Percentiles rank a stretch among this genome's conserved stretches.
These are phyloP conservation scores for Penicillium soppii DNA, from an alignment of 495 filamentous ascomycete genomes.

Conservation along the genomic window DNA sequence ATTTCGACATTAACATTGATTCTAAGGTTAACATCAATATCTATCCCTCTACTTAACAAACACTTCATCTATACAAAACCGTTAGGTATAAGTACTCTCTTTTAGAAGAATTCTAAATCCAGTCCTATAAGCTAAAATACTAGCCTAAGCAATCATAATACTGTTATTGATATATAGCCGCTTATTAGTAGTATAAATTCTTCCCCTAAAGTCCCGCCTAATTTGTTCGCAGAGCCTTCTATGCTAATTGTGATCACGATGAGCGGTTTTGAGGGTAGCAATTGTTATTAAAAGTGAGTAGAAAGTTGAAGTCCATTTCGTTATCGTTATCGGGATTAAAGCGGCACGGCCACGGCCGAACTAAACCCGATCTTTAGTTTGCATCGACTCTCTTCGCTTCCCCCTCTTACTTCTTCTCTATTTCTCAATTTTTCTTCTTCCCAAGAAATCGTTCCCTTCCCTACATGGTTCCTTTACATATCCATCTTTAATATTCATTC, in stretches of 20 bases:
- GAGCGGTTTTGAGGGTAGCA: slow-evolving; percentile 2
- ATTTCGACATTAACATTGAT: too few species aligned
- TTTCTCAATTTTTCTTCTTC: slow-evolving; percentile 4
- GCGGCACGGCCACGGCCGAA: slow-evolving; percentile 30
- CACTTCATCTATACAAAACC: slow-evolving; percentile 94
- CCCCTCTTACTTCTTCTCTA: slow-evolving; percentile 16
- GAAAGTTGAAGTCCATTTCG: slow-evolving; percentile 5
- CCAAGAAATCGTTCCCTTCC: neutral
- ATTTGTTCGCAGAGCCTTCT: slow-evolving; percentile 97
- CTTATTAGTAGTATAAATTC: slow-evolving; percentile 92
- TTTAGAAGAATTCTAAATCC: slow-evolving; percentile 74
- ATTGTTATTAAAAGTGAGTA: neutral
- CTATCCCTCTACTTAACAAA: slow-evolving; percentile 83
- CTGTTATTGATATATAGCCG: slow-evolving; percentile 99
- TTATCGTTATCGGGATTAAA: slow-evolving; percentile 29
- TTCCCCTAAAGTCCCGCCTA: slow-evolving; percentile 85
- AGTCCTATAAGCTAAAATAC: slow-evolving; percentile 76
- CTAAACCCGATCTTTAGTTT: slow-evolving; percentile 13
- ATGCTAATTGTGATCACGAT: slow-evolving; percentile 84
- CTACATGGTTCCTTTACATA: slow-evolving; percentile 1
- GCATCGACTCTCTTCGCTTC: slow-evolving; percentile 15
- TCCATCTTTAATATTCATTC: slow-evolving; percentile 7
- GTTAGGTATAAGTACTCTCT: slow-evolving; percentile 87
- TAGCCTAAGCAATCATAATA: slow-evolving; percentile 99
- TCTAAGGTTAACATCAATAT: too few species aligned